Base-by-base conservation (phyloP, 352 stramenopile species). In the Phytophthora tentaculata region DNA sequence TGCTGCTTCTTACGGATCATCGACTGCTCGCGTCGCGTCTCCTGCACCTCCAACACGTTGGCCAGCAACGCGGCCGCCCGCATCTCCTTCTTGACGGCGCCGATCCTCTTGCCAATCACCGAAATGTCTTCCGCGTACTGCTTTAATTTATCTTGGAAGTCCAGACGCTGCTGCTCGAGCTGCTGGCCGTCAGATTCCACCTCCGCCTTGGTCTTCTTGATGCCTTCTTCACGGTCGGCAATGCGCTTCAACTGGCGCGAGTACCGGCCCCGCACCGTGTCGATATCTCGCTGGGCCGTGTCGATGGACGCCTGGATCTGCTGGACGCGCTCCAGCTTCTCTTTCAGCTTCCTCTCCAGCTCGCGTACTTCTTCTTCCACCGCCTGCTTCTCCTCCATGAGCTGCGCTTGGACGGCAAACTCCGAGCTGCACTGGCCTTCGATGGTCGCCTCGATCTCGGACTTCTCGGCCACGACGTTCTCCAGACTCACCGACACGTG, bases 181-280 rank as follows among this genome's bases (percentile, higher is more conserved):
- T 88, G 77, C 35, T 86, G 67, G 5, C 77, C 74, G 56, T 95
- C 86, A 12, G 77, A 77, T 41, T 95, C 86, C 12, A 95, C 84
- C 56, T 93, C 88, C 2, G 55, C 65, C 71, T 91, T 91, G 0
- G 88, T 92, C 53, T 90, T 89, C 44, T 86, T 57, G 16, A 95
- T 86, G 3, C 81, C 78, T 43, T 88, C 68, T 32, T 95, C 86
- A 26, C 88, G 88, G 58, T 93, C 88, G 1, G 77, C 79, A 54
- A 95, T 85, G 16, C 88, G 88, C 70, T 94, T 92, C 24, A 95
- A 62, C 56, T 94, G 86, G 6, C 86, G 84, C 51, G 84, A 88
- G 64, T 92, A 95, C 5, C 82, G 81, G 22, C 74, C 77, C 35
- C 88, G 84, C 32, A 95, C 88, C 29, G 76, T 77, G 53, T 93